phyloP scores from a whole-genome alignment of 2,329 filamentous ascomycete species.

The Paraphoma sp. region DNA sequence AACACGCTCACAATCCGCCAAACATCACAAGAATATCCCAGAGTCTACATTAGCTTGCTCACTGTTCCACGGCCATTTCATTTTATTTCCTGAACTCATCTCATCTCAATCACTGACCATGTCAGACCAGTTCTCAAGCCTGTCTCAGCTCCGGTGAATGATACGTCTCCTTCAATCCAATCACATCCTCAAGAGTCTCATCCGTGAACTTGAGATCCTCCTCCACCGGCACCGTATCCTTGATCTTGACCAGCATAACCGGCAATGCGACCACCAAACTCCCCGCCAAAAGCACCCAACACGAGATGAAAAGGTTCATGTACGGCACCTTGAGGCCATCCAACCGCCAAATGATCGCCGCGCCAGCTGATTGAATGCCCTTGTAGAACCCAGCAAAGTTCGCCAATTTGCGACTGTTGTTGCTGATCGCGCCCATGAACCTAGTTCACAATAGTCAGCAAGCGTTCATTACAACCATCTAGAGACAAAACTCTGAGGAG shows the following conservation, averaged over 20 bases:
- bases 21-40: no score
- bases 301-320: conserved; percentile 73
- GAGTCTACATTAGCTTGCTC: no score
- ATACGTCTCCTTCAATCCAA: conserved; percentile 1
- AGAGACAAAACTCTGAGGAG: no score
- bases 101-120: no score
- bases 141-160: neutral
- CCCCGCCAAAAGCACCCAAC: conserved; percentile 75
- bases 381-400: conserved; percentile 91
- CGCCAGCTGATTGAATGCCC: conserved; percentile 82
- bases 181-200: conserved; percentile 61
- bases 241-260: conserved; percentile 76
- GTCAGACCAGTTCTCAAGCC: neutral
- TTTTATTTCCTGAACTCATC: no score
- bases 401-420: conserved; percentile 86
- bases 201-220: conserved; percentile 84
- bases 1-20: no score
- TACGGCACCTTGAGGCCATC: conserved; percentile 64
- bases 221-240: conserved; percentile 69
- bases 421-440: conserved; percentile 90
- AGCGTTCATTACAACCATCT: no score
- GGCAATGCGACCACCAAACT: conserved; percentile 77
- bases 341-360: conserved; percentile 73
- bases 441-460: no score
- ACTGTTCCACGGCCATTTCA: no score